A percentile compares a stretch with the other conserved stretches of the same genome.
phyloP scores from a whole-genome alignment of 1,139 yeast species.

The Blastobotrys petasosporus region DNA sequence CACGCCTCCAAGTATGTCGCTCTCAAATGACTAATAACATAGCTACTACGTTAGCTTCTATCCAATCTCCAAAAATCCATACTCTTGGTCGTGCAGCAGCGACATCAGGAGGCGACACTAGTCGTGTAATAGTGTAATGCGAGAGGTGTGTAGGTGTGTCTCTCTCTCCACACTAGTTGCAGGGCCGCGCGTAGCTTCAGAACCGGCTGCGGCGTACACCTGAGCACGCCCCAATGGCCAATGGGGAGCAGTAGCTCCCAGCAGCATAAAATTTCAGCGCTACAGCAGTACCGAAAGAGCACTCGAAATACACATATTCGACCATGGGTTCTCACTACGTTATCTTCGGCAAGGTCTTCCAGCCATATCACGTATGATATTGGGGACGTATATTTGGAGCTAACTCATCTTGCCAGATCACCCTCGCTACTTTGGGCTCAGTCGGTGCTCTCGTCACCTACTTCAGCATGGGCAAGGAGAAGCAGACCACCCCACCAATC shows the following conservation, averaged over 20 bases:
- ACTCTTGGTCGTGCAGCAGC: constrained; percentile 27
- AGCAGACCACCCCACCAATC: constrained; percentile 59
- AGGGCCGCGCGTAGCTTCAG: too few relatives aligned
- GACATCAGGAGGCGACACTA: constrained; percentile 20
- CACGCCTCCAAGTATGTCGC: constrained; percentile 31
- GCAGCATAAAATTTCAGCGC: background rate
- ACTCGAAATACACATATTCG: constrained; percentile 1
- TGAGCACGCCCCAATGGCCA: background rate
- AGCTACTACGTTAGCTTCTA: constrained; percentile 15
- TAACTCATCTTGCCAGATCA: constrained; percentile 24
- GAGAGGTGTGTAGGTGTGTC: too few relatives aligned
- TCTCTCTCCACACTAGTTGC: too few relatives aligned
- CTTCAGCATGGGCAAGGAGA: constrained; percentile 27
- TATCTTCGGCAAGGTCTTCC: constrained; percentile 69
- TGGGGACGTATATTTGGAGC: background rate
- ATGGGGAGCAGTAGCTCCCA: constrained; percentile 4
- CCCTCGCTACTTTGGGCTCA: constrained; percentile 30
- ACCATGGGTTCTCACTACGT: constrained; percentile 75
- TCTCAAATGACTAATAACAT: constrained; percentile 31
- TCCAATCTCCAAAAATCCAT: constrained; percentile 15
- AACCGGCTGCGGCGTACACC: too few relatives aligned
- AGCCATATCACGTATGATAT: constrained; percentile 55
- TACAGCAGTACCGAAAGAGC: background rate
- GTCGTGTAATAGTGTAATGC: too few relatives aligned
- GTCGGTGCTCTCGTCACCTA: constrained; percentile 27